Base-by-base conservation (phyloP, 306 rosid species). In the Quercus alba region DNA sequence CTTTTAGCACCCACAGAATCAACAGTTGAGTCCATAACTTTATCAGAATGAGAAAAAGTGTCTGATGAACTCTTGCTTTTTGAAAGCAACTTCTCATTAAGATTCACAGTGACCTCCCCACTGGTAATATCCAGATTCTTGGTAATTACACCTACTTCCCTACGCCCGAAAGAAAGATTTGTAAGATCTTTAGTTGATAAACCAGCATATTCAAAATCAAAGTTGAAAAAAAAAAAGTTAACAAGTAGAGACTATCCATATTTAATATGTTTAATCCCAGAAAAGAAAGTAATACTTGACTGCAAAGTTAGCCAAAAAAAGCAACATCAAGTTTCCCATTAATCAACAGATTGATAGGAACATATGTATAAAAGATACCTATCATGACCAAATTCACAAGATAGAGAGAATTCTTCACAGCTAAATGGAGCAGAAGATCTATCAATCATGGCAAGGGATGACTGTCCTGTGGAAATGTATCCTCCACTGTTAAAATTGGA, bases 141-240 rank as follows among this genome's bases (percentile, higher is more conserved):
- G 67, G 88, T 85, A 80, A 89, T 79, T 79, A 96, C 83, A 88
- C 99, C 99, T 75, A 93, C 91, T 91, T 93, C 99, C 93, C 99
- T 96, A 87, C 67, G 82, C 80, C 87, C 86, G 86, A 90, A 87
- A 82, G 75, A 82, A 88, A 75, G 73, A 82, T 77, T 70, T 19
- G 72, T 67, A 19, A 63, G 51, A 33, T 67, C 49, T 33, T 61
- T 44, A 79, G 75, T 67, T 61, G 46, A 55, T 77, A n/a, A 55
- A 82, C 73, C 75, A 55, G 74, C 55, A 58, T 26, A 44, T 5
- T n/a, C 33, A 72, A 46, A 15, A 59, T 49, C 72, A 82, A 52
- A 72, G 56, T 23, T 30, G 19, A 30, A 7, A 0, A 49, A 57
- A 4, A 72, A 80, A n/a, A 38, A 51, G 35, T 15, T 15, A 70